Evolutionary conservation across 2,329 filamentous ascomycete species (phyloP).

Genomic region (Aspergillus sp.): DNA sequence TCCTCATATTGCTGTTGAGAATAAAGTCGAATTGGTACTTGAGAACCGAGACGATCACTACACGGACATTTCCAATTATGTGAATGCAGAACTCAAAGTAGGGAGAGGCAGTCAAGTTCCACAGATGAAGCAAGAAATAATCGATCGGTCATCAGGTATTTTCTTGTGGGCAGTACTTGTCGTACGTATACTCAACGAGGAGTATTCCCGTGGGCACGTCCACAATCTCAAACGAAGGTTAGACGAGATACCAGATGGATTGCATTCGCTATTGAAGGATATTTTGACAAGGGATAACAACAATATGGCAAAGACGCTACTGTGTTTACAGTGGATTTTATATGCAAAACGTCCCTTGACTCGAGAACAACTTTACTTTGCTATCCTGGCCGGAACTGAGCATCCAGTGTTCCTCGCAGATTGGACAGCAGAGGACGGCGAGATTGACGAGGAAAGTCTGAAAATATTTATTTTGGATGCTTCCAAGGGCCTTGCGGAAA

Average conservation of each 20-base stretch:
- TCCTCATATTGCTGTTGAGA: constrained; percentile 36
- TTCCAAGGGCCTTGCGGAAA: constrained; percentile 35
- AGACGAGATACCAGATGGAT: constrained; percentile 38
- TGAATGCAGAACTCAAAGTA: constrained; percentile 29
- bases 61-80: constrained; percentile 39
- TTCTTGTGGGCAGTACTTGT: constrained; percentile 50
- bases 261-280: constrained; percentile 39
- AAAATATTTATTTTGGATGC: constrained; percentile 22
- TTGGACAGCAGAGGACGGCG: neutral
- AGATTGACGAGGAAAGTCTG: neutral
- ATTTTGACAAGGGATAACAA: constrained; percentile 51
- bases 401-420: neutral
- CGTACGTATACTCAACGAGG: constrained; percentile 45
- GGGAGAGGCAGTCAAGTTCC: constrained; percentile 21
- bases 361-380: neutral
- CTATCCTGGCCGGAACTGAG: neutral
- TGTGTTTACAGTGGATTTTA: constrained; percentile 55
- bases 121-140: constrained; percentile 32
- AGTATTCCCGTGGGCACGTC: constrained; percentile 31
- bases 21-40: constrained; percentile 33
- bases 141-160: constrained; percentile 41
- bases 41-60: constrained; percentile 40
- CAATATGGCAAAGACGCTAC: constrained; percentile 41
- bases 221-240: constrained; percentile 33
- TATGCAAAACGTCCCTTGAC: constrained; percentile 37